phyloP scores from a whole-genome alignment of 208 protist genomes.

The Leishmania lainsoni region DNA sequence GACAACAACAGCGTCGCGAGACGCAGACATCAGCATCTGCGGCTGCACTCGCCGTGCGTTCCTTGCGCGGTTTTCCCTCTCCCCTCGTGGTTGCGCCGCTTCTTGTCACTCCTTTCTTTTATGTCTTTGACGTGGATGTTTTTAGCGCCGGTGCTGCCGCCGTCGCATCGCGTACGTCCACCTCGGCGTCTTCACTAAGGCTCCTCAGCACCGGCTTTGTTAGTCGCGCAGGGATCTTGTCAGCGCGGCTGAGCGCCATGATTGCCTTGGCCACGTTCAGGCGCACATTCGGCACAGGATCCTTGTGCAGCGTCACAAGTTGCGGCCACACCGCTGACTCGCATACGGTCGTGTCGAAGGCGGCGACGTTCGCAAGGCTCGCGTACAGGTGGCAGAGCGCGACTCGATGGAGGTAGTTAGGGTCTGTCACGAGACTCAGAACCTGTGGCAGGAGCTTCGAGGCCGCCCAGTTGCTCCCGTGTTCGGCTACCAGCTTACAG shows the following conservation, averaged over 20 bases:
- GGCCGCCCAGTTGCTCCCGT: slow-evolving; percentile 63
- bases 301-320: slow-evolving; percentile 59
- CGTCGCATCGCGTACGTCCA: slow-evolving; percentile 74
- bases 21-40: background rate
- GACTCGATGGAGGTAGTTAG: slow-evolving; percentile 83
- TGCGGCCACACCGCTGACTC: slow-evolving; percentile 65
- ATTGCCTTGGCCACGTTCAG: slow-evolving; percentile 76
- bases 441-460: slow-evolving; percentile 73
- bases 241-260: slow-evolving; percentile 42
- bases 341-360: slow-evolving; percentile 57
- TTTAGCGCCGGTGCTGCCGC: slow-evolving; percentile 18
- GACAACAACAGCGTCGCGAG: too few relatives aligned
- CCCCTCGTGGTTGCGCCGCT: background rate
- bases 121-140: slow-evolving; percentile 21
- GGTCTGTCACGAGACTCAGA: slow-evolving; percentile 48
- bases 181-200: slow-evolving; percentile 60
- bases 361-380: slow-evolving; percentile 51
- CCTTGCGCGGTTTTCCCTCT: background rate
- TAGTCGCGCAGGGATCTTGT: slow-evolving; percentile 53
- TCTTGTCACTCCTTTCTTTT: background rate
- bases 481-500: slow-evolving; percentile 74
- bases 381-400: slow-evolving; percentile 77
- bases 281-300: slow-evolving; percentile 85
- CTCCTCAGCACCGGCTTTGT: slow-evolving; percentile 56
- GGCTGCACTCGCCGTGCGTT: background rate